These are phyloP conservation scores for Leucocoprinus birnbaumii DNA, from an alignment of 768 basidiomycete genomes.

Conservation along the genomic window DNA sequence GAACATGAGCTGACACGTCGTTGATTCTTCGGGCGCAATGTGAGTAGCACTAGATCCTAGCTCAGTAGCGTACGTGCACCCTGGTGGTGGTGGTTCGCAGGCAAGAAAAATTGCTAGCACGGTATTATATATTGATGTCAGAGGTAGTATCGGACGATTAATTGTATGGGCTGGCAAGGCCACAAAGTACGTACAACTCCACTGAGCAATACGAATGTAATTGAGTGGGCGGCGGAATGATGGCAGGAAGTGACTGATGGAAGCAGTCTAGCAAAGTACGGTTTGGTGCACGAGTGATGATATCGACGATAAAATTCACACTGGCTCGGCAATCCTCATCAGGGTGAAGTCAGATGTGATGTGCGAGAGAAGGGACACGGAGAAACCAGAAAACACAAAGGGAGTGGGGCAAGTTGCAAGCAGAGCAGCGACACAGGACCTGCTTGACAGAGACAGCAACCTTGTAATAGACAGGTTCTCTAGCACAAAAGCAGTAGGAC, in stretches of 20 bases:
- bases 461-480: constrained; percentile 3
- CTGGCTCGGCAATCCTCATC: constrained; percentile 8
- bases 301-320: constrained; percentile 12
- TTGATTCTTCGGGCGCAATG: constrained; percentile 1
- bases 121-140: neutral
- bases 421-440: neutral
- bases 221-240: constrained; percentile 13
- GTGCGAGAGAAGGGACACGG: constrained; percentile 7
- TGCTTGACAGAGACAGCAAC: neutral
- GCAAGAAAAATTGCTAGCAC: neutral
- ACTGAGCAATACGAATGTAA: constrained; percentile 10
- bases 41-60: neutral
- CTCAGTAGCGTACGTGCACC: neutral
- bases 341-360: constrained; percentile 8
- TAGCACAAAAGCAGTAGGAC: constrained; percentile 6
- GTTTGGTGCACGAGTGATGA: constrained; percentile 11
- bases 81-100: no score
- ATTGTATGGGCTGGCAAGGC: constrained; percentile 1
- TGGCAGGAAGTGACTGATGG: constrained; percentile 19
- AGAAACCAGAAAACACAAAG: neutral
- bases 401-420: neutral
- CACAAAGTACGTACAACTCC: constrained; percentile 9
- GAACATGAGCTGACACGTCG: neutral
- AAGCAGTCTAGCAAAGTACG: constrained; percentile 10
- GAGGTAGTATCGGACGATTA: neutral